A percentile compares a stretch with the other conserved stretches of the same genome.
Conservation (phyloP, 495 filamentous ascomycete species). For the Entonaema liquescens region DNA sequence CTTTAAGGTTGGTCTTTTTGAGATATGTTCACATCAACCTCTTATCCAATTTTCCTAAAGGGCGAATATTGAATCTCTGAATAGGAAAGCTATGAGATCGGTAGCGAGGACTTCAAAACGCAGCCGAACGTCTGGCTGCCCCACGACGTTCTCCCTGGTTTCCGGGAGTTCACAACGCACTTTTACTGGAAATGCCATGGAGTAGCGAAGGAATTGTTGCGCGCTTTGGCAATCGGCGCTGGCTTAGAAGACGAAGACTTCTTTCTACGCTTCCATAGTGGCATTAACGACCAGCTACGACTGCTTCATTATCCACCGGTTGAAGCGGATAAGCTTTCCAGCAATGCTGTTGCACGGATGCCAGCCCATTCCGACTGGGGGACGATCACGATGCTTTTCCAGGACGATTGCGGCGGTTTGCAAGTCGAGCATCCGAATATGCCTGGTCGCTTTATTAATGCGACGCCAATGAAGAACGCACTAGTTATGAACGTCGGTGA, state of each 20-base stretch:
- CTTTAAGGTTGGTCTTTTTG: slow-evolving; percentile 48
- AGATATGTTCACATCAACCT: background rate
- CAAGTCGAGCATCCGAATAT: slow-evolving; percentile 65
- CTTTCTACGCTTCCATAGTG: slow-evolving; percentile 63
- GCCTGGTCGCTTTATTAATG: slow-evolving; percentile 62
- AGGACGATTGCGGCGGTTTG: slow-evolving; percentile 61
- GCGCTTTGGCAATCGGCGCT: slow-evolving; percentile 61
- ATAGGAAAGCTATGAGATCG: slow-evolving; percentile 74
- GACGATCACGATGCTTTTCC: slow-evolving; percentile 61
- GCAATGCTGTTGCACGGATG: slow-evolving; percentile 59
- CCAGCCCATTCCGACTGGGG: slow-evolving; percentile 63
- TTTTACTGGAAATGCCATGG: slow-evolving; percentile 66
- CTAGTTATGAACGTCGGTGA: slow-evolving; percentile 69
- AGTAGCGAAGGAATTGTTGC: slow-evolving; percentile 57
- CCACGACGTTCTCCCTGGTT: slow-evolving; percentile 65
- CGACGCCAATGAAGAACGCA: slow-evolving; percentile 57
- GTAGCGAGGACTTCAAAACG: slow-evolving; percentile 61
- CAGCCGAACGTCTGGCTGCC: slow-evolving; percentile 75
- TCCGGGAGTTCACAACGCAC: slow-evolving; percentile 63
- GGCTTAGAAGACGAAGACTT: slow-evolving; percentile 62
- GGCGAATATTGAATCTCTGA: background rate
- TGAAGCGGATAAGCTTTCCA: slow-evolving; percentile 56
- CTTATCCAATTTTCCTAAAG: background rate
- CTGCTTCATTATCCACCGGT: slow-evolving; percentile 73
- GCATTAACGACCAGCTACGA: slow-evolving; percentile 68